phyloP scores from a whole-genome alignment of 169 alveolate genomes.

The Sarcocystis neurona region DNA sequence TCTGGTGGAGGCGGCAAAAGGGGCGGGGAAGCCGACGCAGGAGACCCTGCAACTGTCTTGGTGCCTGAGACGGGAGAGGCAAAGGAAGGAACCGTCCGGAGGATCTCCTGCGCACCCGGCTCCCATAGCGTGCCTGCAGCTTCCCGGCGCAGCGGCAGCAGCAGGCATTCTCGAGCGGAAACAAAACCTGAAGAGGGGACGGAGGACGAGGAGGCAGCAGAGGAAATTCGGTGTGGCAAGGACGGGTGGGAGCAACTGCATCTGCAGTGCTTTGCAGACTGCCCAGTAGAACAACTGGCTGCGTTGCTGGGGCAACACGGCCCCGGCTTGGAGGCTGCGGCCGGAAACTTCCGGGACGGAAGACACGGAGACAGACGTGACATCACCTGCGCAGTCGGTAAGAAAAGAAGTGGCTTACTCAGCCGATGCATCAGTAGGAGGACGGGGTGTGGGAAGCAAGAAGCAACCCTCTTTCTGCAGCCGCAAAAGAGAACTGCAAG shows the following conservation, averaged over 20 bases:
- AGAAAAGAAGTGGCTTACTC: neutral
- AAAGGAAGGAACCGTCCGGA: conserved; percentile 50
- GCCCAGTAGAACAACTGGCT: neutral
- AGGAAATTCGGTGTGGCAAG: conserved; percentile 9
- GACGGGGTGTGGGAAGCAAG: too few relatives aligned
- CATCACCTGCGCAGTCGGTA: conserved; percentile 16
- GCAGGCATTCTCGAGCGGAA: neutral
- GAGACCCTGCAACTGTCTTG: neutral
- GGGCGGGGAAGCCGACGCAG: neutral
- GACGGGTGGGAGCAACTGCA: conserved; percentile 7
- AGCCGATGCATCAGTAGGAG: too few relatives aligned
- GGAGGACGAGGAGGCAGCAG: neutral
- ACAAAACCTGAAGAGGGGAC: neutral
- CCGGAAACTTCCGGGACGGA: neutral
- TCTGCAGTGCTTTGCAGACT: conserved; percentile 29
- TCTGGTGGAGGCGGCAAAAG: neutral
- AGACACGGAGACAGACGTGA: neutral
- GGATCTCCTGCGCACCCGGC: conserved; percentile 26
- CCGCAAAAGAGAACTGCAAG: neutral
- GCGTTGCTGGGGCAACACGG: conserved; percentile 21
- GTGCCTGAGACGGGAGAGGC: conserved; percentile 43
- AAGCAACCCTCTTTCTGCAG: too few relatives aligned
- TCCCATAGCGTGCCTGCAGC: neutral
- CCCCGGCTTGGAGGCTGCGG: conserved; percentile 26
- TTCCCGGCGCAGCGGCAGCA: neutral